Conservation (phyloP, 73 alveolate genomes). For the Paramecium sexaurelia region DNA sequence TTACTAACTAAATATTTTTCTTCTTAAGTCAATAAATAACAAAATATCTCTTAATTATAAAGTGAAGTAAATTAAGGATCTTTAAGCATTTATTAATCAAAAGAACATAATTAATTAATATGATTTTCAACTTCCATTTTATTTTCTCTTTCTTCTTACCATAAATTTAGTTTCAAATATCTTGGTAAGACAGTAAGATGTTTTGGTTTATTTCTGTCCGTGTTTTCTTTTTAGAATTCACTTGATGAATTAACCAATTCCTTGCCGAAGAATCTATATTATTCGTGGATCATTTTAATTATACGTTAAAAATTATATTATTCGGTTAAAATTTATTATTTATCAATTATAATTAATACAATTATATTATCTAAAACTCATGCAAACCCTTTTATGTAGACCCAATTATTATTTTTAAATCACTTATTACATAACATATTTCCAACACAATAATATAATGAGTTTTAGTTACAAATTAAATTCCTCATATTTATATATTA, state of each 20-base stretch:
- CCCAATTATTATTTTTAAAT: conserved; percentile 74
- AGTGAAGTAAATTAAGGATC: neutral
- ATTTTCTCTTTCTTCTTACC: conserved; percentile 42
- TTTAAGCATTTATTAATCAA: neutral
- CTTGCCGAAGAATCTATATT: conserved; percentile 33
- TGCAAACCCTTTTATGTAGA: conserved; percentile 77
- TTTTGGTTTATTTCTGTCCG: conserved; percentile 33
- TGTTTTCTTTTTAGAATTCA: neutral
- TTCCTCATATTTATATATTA: too few relatives aligned
- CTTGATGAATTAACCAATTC: conserved; percentile 47
- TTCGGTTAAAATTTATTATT: conserved; percentile 11
- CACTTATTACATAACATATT: conserved; percentile 71
- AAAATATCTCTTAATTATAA: neutral
- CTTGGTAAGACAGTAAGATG: conserved; percentile 51
- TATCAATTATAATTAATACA: conserved; percentile 43
- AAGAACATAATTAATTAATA: neutral
- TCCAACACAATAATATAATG: conserved; percentile 90
- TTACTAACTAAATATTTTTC: conserved; percentile 13
- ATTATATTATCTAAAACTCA: conserved; percentile 65
- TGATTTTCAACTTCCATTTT: neutral
- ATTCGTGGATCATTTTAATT: conserved; percentile 16
- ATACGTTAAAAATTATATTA: conserved; percentile 33
- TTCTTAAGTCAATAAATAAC: neutral
- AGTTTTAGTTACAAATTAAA: conserved; percentile 75
- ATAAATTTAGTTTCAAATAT: conserved; percentile 22